phyloP scores from a whole-genome alignment of 2,329 filamentous ascomycete species.

The Monosporascus sp. region DNA sequence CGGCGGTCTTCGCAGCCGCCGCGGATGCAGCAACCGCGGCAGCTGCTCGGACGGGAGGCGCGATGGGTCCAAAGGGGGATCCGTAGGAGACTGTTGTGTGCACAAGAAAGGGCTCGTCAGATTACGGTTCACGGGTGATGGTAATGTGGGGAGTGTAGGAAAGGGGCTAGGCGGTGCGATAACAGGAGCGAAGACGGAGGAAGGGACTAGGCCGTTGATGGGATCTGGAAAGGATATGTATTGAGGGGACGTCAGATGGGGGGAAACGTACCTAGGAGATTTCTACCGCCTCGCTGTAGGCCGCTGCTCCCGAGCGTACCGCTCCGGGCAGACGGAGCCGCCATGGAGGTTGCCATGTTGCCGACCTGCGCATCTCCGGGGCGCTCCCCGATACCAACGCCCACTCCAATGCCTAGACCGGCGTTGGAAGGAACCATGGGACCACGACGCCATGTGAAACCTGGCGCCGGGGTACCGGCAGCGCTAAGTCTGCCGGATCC shows the following conservation, averaged over 20 bases:
- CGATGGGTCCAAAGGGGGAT: constrained; percentile 28
- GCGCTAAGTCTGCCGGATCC: background rate
- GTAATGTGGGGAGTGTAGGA: background rate
- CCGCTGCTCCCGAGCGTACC: background rate
- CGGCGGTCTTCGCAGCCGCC: background rate
- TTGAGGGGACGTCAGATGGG: background rate
- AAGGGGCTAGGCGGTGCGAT: background rate
- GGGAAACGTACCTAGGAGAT: background rate
- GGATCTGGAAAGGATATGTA: background rate
- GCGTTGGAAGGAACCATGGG: background rate
- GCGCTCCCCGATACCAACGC: background rate
- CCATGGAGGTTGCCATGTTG: background rate
- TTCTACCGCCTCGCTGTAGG: background rate
- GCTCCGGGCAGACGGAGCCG: background rate
- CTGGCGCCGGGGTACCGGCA: background rate
- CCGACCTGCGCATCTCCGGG: background rate
- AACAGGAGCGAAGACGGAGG: background rate
- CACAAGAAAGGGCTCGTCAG: background rate
- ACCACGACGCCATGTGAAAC: background rate
- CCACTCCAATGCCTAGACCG: background rate
- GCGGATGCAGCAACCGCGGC: background rate
- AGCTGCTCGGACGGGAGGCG: constrained; percentile 17
- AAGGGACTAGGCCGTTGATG: too few species aligned
- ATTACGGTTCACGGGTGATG: background rate
- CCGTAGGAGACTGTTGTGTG: constrained; percentile 12